phyloP scores from a whole-genome alignment of 805 yeast species.

The Ogataea nakhonphanomensis region DNA sequence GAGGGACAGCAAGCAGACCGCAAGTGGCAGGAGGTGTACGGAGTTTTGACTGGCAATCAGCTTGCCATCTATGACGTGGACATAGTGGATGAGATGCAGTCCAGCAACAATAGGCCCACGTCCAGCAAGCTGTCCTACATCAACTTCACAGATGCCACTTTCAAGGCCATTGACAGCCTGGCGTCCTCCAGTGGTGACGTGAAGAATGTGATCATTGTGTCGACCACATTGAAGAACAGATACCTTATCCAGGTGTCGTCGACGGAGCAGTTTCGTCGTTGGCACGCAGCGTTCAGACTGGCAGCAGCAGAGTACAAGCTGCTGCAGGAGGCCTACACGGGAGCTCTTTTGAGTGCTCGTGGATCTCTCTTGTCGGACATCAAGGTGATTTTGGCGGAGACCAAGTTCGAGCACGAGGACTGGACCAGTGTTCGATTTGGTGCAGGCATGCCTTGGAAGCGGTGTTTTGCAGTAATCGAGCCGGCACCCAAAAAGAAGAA shows the following conservation, averaged over 20 bases:
- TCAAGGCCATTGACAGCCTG: constrained; percentile 64
- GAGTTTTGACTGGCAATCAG: constrained; percentile 85
- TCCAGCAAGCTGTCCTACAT: constrained; percentile 66
- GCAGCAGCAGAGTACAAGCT: constrained; percentile 76
- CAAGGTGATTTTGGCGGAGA: constrained; percentile 76
- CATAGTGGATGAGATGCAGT: constrained; percentile 49
- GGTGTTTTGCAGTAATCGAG: constrained; percentile 87
- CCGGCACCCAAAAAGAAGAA: constrained; percentile 52
- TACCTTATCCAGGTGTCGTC: constrained; percentile 76
- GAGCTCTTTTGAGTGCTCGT: constrained; percentile 86
- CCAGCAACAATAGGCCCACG: constrained; percentile 23
- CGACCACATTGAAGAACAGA: constrained; percentile 89
- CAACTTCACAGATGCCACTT: constrained; percentile 86
- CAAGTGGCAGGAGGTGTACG: constrained; percentile 90
- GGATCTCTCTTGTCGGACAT: constrained; percentile 88
- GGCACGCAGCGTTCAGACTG: constrained; percentile 83
- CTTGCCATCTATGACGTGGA: constrained; percentile 90
- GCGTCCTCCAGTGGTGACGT: constrained; percentile 66
- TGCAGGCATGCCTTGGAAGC: constrained; percentile 96
- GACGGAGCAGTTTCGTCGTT: constrained; percentile 57
- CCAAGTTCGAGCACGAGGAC: constrained; percentile 83
- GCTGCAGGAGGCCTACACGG: constrained; percentile 94
- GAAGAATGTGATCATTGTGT: constrained; percentile 77
- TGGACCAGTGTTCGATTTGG: constrained; percentile 96
- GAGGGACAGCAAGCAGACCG: constrained; percentile 87